phyloP scores from a whole-genome alignment of 495 filamentous ascomycete genomes.

The Penicillium malachiteum region DNA sequence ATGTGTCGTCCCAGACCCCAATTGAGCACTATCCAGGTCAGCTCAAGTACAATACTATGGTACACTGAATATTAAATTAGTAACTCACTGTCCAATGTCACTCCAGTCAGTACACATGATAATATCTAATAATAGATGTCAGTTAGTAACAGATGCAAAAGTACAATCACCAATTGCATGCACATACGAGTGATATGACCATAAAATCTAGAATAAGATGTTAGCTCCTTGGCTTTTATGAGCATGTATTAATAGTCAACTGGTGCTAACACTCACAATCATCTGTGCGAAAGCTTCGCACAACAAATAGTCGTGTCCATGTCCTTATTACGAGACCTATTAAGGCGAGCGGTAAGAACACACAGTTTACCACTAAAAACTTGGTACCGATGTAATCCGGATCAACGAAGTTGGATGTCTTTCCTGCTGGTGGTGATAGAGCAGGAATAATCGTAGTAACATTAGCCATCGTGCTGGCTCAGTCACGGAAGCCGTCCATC shows the following conservation, averaged over 20 bases:
- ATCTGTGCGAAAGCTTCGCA: constrained; percentile 37
- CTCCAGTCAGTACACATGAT: constrained; percentile 28
- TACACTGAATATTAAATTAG: not conserved
- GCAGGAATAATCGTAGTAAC: constrained; percentile 26
- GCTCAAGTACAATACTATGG: not conserved
- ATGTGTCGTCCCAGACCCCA: constrained; percentile 34
- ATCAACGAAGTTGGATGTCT: constrained; percentile 36
- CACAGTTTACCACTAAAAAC: constrained; percentile 27
- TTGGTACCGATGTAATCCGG: constrained; percentile 18
- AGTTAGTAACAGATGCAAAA: not conserved
- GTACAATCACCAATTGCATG: not conserved
- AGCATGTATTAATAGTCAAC: not conserved
- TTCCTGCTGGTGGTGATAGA: constrained; percentile 31
- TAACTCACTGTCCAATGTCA: constrained; percentile 29
- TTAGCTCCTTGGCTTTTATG: constrained; percentile 1
- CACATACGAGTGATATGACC: constrained; percentile 31
- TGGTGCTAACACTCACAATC: constrained; percentile 31
- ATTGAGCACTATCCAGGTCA: constrained; percentile 21
- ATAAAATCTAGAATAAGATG: constrained; percentile 24
- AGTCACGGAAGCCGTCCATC: not conserved
- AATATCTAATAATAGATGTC: constrained; percentile 8
- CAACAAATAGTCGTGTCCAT: constrained; percentile 37
- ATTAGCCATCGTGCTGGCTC: constrained; percentile 20
- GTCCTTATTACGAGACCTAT: constrained; percentile 30
- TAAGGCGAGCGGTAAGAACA: constrained; percentile 32